Evolutionary conservation across 2,329 filamentous ascomycete genomes (phyloP).

Genomic region (Alternaria atra): DNA sequence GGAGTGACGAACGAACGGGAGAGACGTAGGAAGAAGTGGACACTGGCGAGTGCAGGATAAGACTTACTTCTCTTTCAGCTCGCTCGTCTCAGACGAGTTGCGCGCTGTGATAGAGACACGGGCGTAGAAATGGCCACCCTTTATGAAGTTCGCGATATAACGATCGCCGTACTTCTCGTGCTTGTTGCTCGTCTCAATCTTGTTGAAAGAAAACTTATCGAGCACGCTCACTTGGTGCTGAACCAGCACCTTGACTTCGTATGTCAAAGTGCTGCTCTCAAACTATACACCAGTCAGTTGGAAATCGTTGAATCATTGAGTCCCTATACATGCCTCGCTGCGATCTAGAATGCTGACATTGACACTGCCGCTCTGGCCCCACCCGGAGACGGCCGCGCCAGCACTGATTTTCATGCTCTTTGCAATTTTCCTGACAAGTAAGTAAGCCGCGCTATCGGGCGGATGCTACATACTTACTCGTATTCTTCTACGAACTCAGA

Average conservation of each 20-base stretch:
- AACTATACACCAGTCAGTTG: background rate
- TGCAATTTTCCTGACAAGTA: background rate
- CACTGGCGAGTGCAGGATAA: background rate
- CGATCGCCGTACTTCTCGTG: background rate
- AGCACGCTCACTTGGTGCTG: background rate
- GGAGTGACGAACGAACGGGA: background rate
- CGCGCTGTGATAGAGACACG: background rate
- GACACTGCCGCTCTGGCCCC: background rate
- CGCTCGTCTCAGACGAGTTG: conserved; percentile 1
- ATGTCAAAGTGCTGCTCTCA: conserved; percentile 1
- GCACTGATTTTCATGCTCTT: conserved; percentile 1
- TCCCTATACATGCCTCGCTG: background rate
- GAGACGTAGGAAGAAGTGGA: background rate
- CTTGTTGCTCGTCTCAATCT: background rate
- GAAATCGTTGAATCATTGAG: background rate
- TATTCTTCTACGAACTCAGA: background rate
- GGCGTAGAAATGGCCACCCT: background rate
- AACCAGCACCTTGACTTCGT: background rate
- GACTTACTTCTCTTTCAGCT: background rate
- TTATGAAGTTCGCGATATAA: background rate
- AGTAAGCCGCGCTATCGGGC: background rate
- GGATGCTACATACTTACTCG: background rate
- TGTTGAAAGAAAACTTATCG: background rate
- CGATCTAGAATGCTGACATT: background rate
- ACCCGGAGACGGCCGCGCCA: conserved; percentile 2